Evolutionary conservation across 2,329 filamentous ascomycete species (phyloP).

Genomic region (Amesomyces nigricolor): DNA sequence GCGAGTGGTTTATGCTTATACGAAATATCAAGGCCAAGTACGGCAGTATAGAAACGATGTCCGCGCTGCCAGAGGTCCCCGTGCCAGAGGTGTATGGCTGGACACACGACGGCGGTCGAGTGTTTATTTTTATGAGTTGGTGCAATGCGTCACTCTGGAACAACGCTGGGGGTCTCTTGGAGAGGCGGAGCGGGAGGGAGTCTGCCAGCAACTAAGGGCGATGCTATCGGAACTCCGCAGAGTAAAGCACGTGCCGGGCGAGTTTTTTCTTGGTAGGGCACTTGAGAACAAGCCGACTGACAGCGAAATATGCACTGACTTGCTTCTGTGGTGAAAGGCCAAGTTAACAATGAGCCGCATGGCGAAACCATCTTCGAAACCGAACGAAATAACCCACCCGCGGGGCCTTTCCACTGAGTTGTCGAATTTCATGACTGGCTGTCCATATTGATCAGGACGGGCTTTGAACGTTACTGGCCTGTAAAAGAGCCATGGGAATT

Average conservation of each 20-base stretch:
- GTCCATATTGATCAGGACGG: constrained; percentile 13
- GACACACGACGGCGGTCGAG: constrained; percentile 22
- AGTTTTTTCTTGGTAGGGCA: constrained; percentile 11
- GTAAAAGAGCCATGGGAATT: constrained; percentile 23
- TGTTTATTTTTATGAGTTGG: constrained; percentile 29
- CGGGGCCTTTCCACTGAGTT: constrained; percentile 25
- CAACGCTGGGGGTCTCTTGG: constrained; percentile 17
- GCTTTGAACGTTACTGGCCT: constrained; percentile 9
- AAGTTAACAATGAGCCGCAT: constrained; percentile 20
- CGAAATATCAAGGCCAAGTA: too few species aligned
- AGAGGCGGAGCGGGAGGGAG: constrained; percentile 7
- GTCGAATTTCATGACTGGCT: constrained; percentile 29
- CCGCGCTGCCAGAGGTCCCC: constrained; percentile 17
- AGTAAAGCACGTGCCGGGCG: constrained; percentile 4
- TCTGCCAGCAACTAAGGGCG: constrained; percentile 23
- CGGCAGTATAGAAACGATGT: too few species aligned
- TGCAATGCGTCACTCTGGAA: constrained; percentile 21
- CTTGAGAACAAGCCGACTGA: not conserved
- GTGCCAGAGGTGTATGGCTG: constrained; percentile 24
- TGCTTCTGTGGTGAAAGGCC: constrained; percentile 2
- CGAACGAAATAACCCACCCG: constrained; percentile 16
- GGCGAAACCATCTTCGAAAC: constrained; percentile 22
- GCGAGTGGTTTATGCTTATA: too few species aligned
- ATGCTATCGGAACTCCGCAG: constrained; percentile 19
- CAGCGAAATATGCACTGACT: not conserved